Conservation (phyloP, 176 grass and related monocot genomes). For the Oropetium thomaeum region DNA sequence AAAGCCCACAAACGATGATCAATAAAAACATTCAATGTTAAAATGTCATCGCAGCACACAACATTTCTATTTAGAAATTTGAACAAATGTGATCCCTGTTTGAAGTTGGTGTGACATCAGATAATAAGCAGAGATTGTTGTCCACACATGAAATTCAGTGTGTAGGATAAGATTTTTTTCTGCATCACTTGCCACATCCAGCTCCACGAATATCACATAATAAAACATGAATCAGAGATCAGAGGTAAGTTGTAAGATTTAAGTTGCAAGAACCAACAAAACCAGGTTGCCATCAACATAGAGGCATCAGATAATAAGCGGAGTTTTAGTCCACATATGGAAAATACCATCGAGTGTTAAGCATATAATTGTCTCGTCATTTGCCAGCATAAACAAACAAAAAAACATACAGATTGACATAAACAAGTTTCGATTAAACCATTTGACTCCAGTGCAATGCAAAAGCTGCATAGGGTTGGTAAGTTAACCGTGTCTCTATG, state of each 20-base stretch:
- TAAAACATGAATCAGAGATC: accelerated
- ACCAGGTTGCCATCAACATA: not conserved
- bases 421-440: slow-evolving; percentile 51
- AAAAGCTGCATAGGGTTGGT: slow-evolving; percentile 70
- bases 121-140: slow-evolving; percentile 56
- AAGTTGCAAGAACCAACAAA: not conserved
- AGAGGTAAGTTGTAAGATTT: no score
- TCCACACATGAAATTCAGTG: slow-evolving; percentile 45
- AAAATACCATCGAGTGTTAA: slow-evolving; percentile 48
- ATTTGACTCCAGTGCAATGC: slow-evolving; percentile 93
- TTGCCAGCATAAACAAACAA: not conserved
- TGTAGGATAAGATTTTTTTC: slow-evolving; percentile 36
- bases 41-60: no score
- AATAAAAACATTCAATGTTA: no score
- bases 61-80: no score
- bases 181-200: slow-evolving; percentile 38
- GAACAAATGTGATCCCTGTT: not conserved
- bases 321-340: slow-evolving; percentile 56
- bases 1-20: no score
- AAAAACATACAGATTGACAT: not conserved
- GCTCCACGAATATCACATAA: not conserved
- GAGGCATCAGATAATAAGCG: slow-evolving; percentile 68
- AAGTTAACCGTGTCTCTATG: slow-evolving; percentile 62
- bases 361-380: slow-evolving; percentile 54
- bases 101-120: slow-evolving; percentile 33